Percentiles rank a stretch among this genome's conserved stretches.
These are phyloP conservation scores for Strobilomyces dryophilus DNA, from an alignment of 768 basidiomycete species.

Conservation along the genomic window DNA sequence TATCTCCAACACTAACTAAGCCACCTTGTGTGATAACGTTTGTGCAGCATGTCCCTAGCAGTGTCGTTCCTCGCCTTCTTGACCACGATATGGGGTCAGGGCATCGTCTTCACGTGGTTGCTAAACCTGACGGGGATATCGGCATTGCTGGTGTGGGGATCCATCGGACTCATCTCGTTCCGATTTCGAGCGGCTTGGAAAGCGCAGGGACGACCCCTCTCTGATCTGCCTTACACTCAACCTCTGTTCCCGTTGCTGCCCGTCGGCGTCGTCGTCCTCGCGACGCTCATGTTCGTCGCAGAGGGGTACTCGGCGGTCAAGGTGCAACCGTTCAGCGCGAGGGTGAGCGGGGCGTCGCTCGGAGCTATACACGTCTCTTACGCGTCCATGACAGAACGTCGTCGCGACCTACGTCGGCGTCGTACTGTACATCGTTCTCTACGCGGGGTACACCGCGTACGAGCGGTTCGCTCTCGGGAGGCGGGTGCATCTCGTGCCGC, in stretches of 20 bases:
- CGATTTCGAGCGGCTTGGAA: constrained; percentile 62
- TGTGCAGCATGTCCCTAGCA: constrained; percentile 42
- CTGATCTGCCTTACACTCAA: constrained; percentile 56
- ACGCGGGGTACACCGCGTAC: constrained; percentile 40
- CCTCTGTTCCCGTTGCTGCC: constrained; percentile 54
- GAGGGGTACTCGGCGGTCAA: constrained; percentile 50
- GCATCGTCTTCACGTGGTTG: constrained; percentile 54
- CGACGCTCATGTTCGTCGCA: constrained; percentile 49
- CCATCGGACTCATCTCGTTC: constrained; percentile 50
- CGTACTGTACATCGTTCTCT: constrained; percentile 42
- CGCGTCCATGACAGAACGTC: constrained; percentile 37
- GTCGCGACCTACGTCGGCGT: constrained; percentile 55
- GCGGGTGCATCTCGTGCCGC: constrained; percentile 38
- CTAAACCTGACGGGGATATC: constrained; percentile 64
- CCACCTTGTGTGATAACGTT: neutral
- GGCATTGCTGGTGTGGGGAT: constrained; percentile 63
- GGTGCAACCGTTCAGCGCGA: constrained; percentile 39
- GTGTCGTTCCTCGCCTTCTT: constrained; percentile 50
- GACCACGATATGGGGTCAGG: constrained; percentile 56
- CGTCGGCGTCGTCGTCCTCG: constrained; percentile 45
- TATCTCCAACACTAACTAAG: constrained; percentile 16
- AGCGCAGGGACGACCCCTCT: constrained; percentile 45
- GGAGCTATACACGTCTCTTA: neutral
- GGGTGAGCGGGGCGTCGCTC: constrained; percentile 27
- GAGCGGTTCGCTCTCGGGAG: constrained; percentile 32